Evolutionary conservation across 2,329 filamentous ascomycete species (phyloP), one percentile per base, ranked within the genome.

Genomic region (Pestalotiopsis sp.): DNA sequence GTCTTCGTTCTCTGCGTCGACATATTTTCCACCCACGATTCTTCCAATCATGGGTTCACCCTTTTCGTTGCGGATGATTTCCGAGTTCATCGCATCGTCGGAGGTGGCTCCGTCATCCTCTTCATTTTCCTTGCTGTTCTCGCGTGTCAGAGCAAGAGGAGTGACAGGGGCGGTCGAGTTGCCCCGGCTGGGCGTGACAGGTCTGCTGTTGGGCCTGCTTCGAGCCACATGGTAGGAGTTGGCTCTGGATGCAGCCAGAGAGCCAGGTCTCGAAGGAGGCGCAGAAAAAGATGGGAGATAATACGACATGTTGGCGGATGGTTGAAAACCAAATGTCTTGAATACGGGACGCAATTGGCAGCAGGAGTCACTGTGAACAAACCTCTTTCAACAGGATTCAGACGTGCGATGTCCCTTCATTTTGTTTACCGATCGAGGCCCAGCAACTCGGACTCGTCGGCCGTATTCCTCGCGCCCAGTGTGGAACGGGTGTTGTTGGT

Each of bases 11-110:
- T 76, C 71, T 17, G 75, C 73, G n/a, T 78, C 72, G 52, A 79
- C 71, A 68, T 77, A 81, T 61, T 77, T 78, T 45, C 81, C 81
- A 69, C 82, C 82, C 41, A 76, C 78, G 39, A 84, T 75, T 17
- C 81, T 74, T 27, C 81, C 81, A 31, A 70, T 61, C 38, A 61
- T 71, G 13, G 71, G 67, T 11, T 67, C 61, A 1, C 70, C 69
- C 65, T 73, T 71, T 27, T 68, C 67, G 68, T 76, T 69, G 38
- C 45, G 52, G 1, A 59, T 38, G 36, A 67, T 27, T 27, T 64
- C 65, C 14, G 67, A 57, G 65, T 52, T 49, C 13, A 62, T 13
- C 14, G 23, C 59, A 17, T 56, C 25, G 17, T 62, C 65, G 20
- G 65, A 65, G 11, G 31, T 66, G 31, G 31, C 31, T 6, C 7